Evolutionary conservation across 805 yeast genomes (phyloP).

Genomic region (Metahyphopichia silvanorum): DNA sequence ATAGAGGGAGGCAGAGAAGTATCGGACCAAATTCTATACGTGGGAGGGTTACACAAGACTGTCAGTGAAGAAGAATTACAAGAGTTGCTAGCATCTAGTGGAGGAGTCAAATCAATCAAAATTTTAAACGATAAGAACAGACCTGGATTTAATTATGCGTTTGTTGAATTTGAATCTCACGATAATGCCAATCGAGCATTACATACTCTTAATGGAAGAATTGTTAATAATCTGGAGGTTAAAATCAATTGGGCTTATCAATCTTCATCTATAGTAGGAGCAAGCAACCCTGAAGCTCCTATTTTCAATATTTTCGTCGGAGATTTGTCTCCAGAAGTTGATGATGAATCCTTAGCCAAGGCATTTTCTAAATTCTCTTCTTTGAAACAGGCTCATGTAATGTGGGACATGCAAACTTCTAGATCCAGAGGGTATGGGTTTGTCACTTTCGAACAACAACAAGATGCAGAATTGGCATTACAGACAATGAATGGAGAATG

Average conservation of each 20-base stretch:
- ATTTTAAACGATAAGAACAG: slow-evolving; percentile 73
- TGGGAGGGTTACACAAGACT: slow-evolving; percentile 66
- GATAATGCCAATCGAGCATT: slow-evolving; percentile 62
- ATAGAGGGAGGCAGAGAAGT: slow-evolving; percentile 79
- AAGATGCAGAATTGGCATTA: slow-evolving; percentile 74
- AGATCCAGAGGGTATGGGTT: slow-evolving; percentile 91
- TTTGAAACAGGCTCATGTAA: slow-evolving; percentile 80
- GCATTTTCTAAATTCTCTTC: slow-evolving; percentile 59
- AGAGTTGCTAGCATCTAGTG: slow-evolving; percentile 61
- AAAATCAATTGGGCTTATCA: slow-evolving; percentile 83
- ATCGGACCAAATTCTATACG: slow-evolving; percentile 69
- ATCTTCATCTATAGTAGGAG: slow-evolving; percentile 61
- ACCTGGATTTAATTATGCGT: slow-evolving; percentile 76
- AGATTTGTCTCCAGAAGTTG: slow-evolving; percentile 76
- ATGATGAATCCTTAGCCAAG: slow-evolving; percentile 64
- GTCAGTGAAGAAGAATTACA: slow-evolving; percentile 61
- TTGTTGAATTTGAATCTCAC: slow-evolving; percentile 66
- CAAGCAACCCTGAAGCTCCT: slow-evolving; percentile 39
- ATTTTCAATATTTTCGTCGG: slow-evolving; percentile 80
- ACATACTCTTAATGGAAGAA: slow-evolving; percentile 55
- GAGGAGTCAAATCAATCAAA: slow-evolving; percentile 62
- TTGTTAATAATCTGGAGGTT: slow-evolving; percentile 53
- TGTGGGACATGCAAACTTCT: slow-evolving; percentile 97
- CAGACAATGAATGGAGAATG: slow-evolving; percentile 70
- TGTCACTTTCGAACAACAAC: slow-evolving; percentile 64